These are phyloP conservation scores for Epichloe amarillans DNA, from an alignment of 2,329 filamentous ascomycete species.

Conservation along the genomic window DNA sequence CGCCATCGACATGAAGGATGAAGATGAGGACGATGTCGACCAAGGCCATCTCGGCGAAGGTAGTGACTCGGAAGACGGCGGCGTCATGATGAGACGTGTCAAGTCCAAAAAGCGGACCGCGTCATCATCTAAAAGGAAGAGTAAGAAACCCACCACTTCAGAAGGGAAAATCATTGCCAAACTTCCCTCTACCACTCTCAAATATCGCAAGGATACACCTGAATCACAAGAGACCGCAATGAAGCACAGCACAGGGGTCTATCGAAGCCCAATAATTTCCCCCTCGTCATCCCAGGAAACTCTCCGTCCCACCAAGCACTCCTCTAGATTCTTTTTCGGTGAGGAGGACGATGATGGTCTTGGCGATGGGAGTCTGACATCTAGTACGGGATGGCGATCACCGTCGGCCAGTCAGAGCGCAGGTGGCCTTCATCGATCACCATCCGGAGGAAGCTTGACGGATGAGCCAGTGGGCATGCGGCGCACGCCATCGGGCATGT, in stretches of 20 bases:
- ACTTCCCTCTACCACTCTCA: conserved; percentile 75
- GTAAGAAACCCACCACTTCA: conserved; percentile 28
- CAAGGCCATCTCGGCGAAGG: conserved; percentile 39
- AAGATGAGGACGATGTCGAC: conserved; percentile 58
- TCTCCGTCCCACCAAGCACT: conserved; percentile 54
- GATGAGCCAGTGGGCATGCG: conserved; percentile 50
- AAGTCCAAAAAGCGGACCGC: conserved; percentile 42
- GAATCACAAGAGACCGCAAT: conserved; percentile 49
- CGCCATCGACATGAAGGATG: conserved; percentile 75
- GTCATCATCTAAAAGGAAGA: conserved; percentile 26
- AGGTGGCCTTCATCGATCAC: conserved; percentile 30
- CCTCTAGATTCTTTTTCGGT: conserved; percentile 48
- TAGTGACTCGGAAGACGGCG: conserved; percentile 62
- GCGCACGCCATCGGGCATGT: conserved; percentile 75
- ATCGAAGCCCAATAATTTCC: conserved; percentile 41
- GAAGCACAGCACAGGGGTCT: conserved; percentile 41
- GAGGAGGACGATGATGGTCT: conserved; percentile 46
- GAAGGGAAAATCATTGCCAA: conserved; percentile 82
- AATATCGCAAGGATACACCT: conserved; percentile 66
- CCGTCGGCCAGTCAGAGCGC: conserved; percentile 12
- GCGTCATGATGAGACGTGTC: conserved; percentile 71
- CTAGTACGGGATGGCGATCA: conserved; percentile 20
- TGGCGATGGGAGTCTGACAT: conserved; percentile 18
- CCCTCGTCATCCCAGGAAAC: conserved; percentile 77
- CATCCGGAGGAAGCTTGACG: conserved; percentile 35